phyloP scores from a whole-genome alignment of 345 rosid genomes.

The Rubroshorea leprosula region DNA sequence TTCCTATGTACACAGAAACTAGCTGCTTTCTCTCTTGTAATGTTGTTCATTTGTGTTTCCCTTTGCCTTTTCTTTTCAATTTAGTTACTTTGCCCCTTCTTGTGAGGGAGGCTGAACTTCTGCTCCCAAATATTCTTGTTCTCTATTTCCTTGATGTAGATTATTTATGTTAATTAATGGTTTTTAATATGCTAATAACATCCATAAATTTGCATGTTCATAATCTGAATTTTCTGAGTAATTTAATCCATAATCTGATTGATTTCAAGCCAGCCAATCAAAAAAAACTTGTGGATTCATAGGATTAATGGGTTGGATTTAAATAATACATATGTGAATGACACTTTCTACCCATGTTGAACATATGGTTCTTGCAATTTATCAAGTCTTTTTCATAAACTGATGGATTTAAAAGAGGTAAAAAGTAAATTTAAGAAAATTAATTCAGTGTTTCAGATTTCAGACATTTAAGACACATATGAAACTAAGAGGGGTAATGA shows the following conservation, averaged over 20 bases:
- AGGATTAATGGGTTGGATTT: too few relatives aligned
- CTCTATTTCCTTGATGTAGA: too few relatives aligned
- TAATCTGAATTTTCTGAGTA: neutral
- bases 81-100: neutral
- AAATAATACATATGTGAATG: too few relatives aligned
- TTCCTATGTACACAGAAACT: too few relatives aligned
- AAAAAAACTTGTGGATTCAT: neutral
- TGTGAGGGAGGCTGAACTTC: neutral
- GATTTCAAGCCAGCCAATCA: constrained; percentile 8
- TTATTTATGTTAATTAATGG: neutral
- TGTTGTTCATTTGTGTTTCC: too few relatives aligned
- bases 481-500: constrained; percentile 13
- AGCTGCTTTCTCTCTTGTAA: too few relatives aligned
- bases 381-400: constrained; percentile 4
- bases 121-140: too few relatives aligned
- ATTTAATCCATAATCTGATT: neutral
- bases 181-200: neutral
- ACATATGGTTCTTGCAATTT: neutral
- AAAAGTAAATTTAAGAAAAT: neutral
- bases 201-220: neutral
- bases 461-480: neutral
- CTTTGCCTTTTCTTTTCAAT: neutral
- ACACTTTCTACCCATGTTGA: neutral
- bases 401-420: neutral
- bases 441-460: constrained; percentile 4